Evolutionary conservation across 2,329 filamentous ascomycete species (phyloP), one percentile per base, ranked within the genome.

Genomic region (Emmonsiellopsis sp.): DNA sequence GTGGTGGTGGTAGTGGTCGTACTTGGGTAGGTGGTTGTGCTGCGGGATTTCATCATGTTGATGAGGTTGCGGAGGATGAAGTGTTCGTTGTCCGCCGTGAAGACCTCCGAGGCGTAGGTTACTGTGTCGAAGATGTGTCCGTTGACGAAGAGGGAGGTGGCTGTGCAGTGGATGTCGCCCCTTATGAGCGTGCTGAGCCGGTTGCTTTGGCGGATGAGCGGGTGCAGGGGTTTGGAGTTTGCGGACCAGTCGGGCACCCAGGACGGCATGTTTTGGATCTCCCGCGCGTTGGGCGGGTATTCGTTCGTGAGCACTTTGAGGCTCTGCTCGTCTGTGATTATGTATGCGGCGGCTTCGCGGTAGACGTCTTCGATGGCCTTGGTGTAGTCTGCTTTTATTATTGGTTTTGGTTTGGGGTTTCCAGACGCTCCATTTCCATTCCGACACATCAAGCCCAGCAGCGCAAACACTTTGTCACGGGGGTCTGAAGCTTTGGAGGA

Each of bases 401-500:
- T 10, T 10, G n/a, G 34, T 14, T 7, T 32, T 37, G 14, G 10
- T 8, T 27, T 14, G 10, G 27, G 14, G 17, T 53, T 32, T 2
- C 33, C 13, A 4, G 49, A 45, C 11, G 42, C 21, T 37, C 31
- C 10, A n/a, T 43, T 47, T 37, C 31, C 10, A n/a, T 43, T 47
- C 13, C 37, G 11, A 42, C 34, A 42, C 44, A 52, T 32, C 21
- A 57, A 42, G n/a, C 53, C 53, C 36, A 57, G 51, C 3, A 52
- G 32, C 17, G 45, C 55, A 56, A 53, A 57, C n/a, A 57, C 54
- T 43, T 56, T 55, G 42, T 57, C 55, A 27, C 55, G 50, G 27
- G 53, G 53, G 32, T 57, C 55, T 17, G 47, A 50, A 1, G 36
- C 49, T 40, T 55, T 45, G 31, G 46, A 46, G 9, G 27, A 11